Percentiles rank a stretch among this genome's conserved stretches.
These are phyloP conservation scores for Lyophyllum decastes DNA, from an alignment of 768 basidiomycete species.

Conservation along the genomic window DNA sequence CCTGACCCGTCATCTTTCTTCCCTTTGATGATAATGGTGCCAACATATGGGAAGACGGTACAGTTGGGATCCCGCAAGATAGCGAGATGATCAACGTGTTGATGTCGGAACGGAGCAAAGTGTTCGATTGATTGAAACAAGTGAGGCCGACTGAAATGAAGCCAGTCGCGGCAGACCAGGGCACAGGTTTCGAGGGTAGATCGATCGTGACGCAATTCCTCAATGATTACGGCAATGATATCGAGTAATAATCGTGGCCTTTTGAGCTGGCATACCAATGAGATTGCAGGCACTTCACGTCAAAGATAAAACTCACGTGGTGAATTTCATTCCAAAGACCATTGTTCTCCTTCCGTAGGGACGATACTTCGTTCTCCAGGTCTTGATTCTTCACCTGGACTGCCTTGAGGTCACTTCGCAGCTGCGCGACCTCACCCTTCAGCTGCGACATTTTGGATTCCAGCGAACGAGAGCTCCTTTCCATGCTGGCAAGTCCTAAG, in stretches of 20 bases:
- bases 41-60: neutral
- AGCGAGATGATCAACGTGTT: neutral
- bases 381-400: neutral
- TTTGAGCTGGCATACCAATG: neutral
- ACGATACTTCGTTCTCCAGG: neutral
- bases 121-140: neutral
- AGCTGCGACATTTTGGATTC: neutral
- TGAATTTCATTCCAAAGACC: neutral
- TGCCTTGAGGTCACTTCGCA: neutral
- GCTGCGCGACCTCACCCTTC: neutral
- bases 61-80: neutral
- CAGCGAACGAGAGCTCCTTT: neutral
- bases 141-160: neutral
- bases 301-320: neutral
- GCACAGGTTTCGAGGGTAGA: neutral
- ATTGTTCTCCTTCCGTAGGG: neutral
- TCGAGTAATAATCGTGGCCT: neutral
- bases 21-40: neutral
- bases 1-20: neutral
- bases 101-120: neutral
- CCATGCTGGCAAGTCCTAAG: neutral
- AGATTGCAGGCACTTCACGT: neutral
- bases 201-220: neutral
- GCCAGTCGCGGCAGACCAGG: neutral
- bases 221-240: neutral